Conservation (phyloP, 768 basidiomycete genomes). For the Tulasnella sp. region DNA sequence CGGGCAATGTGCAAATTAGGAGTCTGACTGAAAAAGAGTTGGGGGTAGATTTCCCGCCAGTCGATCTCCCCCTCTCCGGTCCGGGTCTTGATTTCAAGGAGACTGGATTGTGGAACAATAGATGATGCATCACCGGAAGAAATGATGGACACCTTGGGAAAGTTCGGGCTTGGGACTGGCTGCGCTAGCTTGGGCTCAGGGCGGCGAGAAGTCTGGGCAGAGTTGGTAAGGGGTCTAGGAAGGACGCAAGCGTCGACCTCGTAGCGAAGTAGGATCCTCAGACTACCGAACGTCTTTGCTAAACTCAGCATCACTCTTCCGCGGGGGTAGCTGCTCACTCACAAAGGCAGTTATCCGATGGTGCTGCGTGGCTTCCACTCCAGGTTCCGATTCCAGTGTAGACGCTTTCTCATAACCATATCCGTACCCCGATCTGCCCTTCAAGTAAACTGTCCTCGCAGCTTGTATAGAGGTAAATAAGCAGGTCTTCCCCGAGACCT, state of each 20-base stretch:
- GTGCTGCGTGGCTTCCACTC: background rate
- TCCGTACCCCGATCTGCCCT: background rate
- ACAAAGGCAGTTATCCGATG: background rate
- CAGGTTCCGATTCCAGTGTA: background rate
- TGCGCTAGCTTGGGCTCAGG: background rate
- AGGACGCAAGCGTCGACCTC: conserved; percentile 10
- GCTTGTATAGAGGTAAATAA: background rate
- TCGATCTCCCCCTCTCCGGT: background rate
- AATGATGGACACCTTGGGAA: conserved; percentile 5
- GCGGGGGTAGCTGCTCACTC: background rate
- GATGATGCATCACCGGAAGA: background rate
- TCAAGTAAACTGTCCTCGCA: background rate
- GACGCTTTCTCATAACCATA: conserved; percentile 7
- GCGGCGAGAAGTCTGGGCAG: background rate
- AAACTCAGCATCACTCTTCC: background rate
- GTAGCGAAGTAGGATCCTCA: conserved; percentile 9
- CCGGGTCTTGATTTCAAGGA: conserved; percentile 25
- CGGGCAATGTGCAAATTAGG: background rate
- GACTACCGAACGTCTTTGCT: background rate
- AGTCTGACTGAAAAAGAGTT: conserved; percentile 7
- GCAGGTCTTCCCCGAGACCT: background rate
- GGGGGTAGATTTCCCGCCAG: conserved; percentile 20
- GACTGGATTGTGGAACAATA: conserved; percentile 5
- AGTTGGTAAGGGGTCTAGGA: background rate
- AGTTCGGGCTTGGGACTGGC: background rate